Conservation (phyloP, 345 rosid genomes). For the Combretum micranthum region DNA sequence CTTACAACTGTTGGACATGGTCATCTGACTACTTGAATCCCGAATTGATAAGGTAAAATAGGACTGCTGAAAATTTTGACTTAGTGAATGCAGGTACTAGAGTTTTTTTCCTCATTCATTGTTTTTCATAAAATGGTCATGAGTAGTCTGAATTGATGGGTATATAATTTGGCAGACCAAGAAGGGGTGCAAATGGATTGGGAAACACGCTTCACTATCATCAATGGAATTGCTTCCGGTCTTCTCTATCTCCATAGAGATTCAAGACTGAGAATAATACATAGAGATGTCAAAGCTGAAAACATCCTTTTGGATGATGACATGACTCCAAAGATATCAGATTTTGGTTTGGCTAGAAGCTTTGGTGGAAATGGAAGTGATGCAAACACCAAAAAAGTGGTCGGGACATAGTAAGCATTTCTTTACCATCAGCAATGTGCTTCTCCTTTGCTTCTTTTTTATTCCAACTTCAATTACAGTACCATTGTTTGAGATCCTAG, state of each 20-base stretch:
- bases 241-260: constrained; percentile 22
- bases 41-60: no score
- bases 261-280: constrained; percentile 17
- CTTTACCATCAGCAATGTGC: no score
- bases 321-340: neutral
- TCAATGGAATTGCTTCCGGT: constrained; percentile 4
- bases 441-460: no score
- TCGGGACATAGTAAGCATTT: no score
- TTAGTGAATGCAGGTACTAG: no score
- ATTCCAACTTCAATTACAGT: no score
- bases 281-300: constrained; percentile 7
- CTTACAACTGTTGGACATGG: no score
- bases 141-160: no score
- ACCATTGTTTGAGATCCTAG: neutral
- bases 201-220: constrained; percentile 4
- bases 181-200: constrained; percentile 1
- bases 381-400: neutral
- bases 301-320: constrained; percentile 4
- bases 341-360: constrained; percentile 14
- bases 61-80: no score
- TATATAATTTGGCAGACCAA: neutral
- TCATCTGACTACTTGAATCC: no score
- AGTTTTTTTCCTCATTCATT: no score
- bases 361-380: constrained; percentile 12
- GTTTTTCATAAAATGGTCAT: no score